Base-by-base conservation (phyloP, 768 basidiomycete species). In the Tubosaeta sp. region DNA sequence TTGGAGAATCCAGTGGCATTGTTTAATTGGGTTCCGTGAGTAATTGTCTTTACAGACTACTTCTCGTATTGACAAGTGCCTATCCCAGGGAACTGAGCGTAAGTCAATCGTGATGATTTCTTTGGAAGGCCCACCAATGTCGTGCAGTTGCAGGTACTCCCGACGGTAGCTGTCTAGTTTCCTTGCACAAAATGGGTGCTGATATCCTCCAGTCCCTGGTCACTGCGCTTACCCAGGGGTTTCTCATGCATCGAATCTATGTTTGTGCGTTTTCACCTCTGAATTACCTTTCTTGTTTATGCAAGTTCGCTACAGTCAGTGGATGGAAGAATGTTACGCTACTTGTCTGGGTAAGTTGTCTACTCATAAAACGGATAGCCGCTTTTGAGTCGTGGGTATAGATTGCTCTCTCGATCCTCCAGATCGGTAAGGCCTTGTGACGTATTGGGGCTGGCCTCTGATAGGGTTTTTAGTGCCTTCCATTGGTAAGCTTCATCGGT, bases 241-340 rank as follows among this genome's bases (percentile, higher is more conserved):
- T 39, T 19, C 31, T 51, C n/a, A 14, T 51, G 19, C 44, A 51
- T 18, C 43, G 49, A 19, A 51, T 51, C 10, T 44, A 51, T 13
- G 4, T 44, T 31, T 25, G 49, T 51, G 18, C 21, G 49, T 39
- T 29, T 13, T 2, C 1, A 16, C 12, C 38, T 16, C 22, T 10
- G n/a, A 19, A 12, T 7, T 14, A 3, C 4, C 29, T 16, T 25
- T 18, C 9, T 5, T 10, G 27, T n/a, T 12, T n/a, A 16, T 40
- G 12, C 16, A 19, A 11, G 16, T 16, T 2, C 9, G 2, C 5
- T 2, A 35, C 9, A 50, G 49, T 50, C 8, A 22, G 14, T 9
- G 49, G 49, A 31, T 36, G 11, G 12, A 44, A 30, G 16, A n/a
- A 22, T 16, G 6, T 34, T 4, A 24, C 24, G 3, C 41, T 42